These are phyloP conservation scores for Phytophthora citricola DNA, from an alignment of 352 stramenopile species.

Conservation along the genomic window DNA sequence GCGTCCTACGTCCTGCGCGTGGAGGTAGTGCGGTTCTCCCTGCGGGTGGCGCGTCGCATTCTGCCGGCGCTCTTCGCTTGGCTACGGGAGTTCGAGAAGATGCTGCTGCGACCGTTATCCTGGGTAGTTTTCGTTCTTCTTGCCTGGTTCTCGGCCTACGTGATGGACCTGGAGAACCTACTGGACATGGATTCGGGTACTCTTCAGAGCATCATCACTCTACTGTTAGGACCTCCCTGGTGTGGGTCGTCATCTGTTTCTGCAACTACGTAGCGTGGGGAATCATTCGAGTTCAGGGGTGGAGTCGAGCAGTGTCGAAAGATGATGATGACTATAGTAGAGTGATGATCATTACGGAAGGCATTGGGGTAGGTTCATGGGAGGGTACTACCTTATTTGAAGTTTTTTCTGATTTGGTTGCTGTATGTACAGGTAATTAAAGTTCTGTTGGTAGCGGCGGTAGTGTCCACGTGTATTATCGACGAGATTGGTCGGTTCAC, in stretches of 20 bases:
- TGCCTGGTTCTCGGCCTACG: slow-evolving; percentile 67
- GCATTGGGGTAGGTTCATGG: slow-evolving; percentile 62
- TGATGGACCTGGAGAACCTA: slow-evolving; percentile 66
- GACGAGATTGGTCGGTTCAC: slow-evolving; percentile 82
- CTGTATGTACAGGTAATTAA: slow-evolving; percentile 68
- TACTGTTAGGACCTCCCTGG: slow-evolving; percentile 75
- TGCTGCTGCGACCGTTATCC: slow-evolving; percentile 71
- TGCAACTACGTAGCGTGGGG: slow-evolving; percentile 88
- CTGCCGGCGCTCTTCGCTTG: slow-evolving; percentile 67
- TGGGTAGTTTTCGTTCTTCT: slow-evolving; percentile 87
- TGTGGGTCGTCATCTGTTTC: slow-evolving; percentile 83
- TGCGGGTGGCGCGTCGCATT: slow-evolving; percentile 69
- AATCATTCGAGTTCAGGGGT: slow-evolving; percentile 85
- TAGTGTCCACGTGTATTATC: slow-evolving; percentile 89
- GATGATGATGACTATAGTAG: slow-evolving; percentile 87
- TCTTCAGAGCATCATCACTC: slow-evolving; percentile 58
- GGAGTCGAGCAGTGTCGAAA: slow-evolving; percentile 68
- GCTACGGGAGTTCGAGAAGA: slow-evolving; percentile 89
- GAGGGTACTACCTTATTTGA: background rate
- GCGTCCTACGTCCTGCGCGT: slow-evolving; percentile 77
- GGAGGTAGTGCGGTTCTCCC: slow-evolving; percentile 78
- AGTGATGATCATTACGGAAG: slow-evolving; percentile 89
- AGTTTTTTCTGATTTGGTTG: slow-evolving; percentile 2
- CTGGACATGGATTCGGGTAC: slow-evolving; percentile 50
- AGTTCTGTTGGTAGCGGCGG: slow-evolving; percentile 76